phyloP scores from a whole-genome alignment of 2,329 filamentous ascomycete genomes.

The Hypoxylon sp. region DNA sequence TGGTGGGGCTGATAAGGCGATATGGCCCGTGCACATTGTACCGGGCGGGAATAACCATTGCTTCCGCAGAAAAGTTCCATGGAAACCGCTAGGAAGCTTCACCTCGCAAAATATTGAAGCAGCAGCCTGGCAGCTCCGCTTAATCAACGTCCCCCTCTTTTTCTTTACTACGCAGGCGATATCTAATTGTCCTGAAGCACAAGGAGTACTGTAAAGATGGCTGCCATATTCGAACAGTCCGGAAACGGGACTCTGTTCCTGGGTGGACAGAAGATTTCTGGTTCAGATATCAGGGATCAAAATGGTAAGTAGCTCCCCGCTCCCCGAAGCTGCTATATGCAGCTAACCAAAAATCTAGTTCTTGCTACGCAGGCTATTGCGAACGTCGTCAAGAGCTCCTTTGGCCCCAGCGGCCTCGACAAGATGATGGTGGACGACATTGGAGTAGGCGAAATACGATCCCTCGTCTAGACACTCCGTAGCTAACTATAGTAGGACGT shows the following conservation, averaged over 20 bases:
- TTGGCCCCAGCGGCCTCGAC: conserved; percentile 95
- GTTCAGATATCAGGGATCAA: conserved; percentile 95
- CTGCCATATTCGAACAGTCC: conserved; percentile 95
- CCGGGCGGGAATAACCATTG: conserved; percentile 48
- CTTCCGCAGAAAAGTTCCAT: conserved; percentile 54
- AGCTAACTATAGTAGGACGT: conserved; percentile 76
- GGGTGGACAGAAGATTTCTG: conserved; percentile 97
- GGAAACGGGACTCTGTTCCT: conserved; percentile 97
- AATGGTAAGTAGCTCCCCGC: conserved; percentile 74
- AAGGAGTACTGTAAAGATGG: conserved; percentile 70
- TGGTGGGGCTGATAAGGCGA: conserved; percentile 32
- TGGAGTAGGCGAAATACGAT: conserved; percentile 72
- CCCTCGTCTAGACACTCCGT: conserved; percentile 46
- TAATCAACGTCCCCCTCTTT: conserved; percentile 21
- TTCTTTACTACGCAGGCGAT: conserved; percentile 16
- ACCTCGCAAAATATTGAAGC: conserved; percentile 45
- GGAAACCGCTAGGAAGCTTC: conserved; percentile 36
- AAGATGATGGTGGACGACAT: conserved; percentile 99
- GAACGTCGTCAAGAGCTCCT: conserved; percentile 99
- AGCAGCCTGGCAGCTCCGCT: conserved; percentile 45
- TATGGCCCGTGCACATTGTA: conserved; percentile 25
- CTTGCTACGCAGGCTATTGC: conserved; percentile 96
- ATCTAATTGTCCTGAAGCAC: conserved; percentile 6
- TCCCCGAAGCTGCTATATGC: conserved; percentile 2
- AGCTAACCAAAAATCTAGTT: conserved; percentile 67